Conservation (phyloP, 2,329 filamentous ascomycete genomes). For the Colletotrichum sansevieriae region DNA sequence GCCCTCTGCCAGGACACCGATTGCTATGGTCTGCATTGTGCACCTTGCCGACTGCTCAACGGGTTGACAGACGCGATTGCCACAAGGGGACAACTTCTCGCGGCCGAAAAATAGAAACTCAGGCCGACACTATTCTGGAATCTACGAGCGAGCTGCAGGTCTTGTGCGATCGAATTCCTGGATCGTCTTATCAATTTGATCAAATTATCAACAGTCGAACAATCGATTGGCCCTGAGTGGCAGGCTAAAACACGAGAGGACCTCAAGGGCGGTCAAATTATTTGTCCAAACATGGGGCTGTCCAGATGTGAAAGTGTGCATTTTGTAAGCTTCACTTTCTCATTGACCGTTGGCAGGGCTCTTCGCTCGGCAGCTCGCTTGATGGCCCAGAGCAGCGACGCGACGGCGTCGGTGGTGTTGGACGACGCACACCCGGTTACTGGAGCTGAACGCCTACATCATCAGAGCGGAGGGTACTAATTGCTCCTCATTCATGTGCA, state of each 20-base stretch:
- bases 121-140: slow-evolving; percentile 17
- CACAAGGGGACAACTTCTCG: slow-evolving; percentile 14
- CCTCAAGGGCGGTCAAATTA: slow-evolving; percentile 23
- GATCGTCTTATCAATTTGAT: slow-evolving; percentile 8
- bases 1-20: slow-evolving; percentile 28
- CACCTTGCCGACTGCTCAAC: slow-evolving; percentile 21
- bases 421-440: slow-evolving; percentile 37
- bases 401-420: slow-evolving; percentile 7
- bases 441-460: slow-evolving; percentile 35
- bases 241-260: slow-evolving; percentile 3
- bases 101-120: slow-evolving; percentile 4
- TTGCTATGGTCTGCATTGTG: slow-evolving; percentile 22
- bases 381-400: slow-evolving; percentile 15
- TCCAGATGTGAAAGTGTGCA: slow-evolving; percentile 4
- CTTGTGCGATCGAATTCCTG: slow-evolving; percentile 2
- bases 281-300: slow-evolving; percentile 26
- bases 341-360: slow-evolving; percentile 29
- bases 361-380: slow-evolving; percentile 18
- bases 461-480: slow-evolving; percentile 28
- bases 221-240: slow-evolving; percentile 12
- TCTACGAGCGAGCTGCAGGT: slow-evolving; percentile 23
- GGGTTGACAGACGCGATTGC: slow-evolving; percentile 22
- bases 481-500: slow-evolving; percentile 26
- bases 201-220: neutral
- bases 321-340: slow-evolving; percentile 34